Evolutionary conservation across 257 asterid genomes (phyloP).

Genomic region (Solanum chiquidenum): DNA sequence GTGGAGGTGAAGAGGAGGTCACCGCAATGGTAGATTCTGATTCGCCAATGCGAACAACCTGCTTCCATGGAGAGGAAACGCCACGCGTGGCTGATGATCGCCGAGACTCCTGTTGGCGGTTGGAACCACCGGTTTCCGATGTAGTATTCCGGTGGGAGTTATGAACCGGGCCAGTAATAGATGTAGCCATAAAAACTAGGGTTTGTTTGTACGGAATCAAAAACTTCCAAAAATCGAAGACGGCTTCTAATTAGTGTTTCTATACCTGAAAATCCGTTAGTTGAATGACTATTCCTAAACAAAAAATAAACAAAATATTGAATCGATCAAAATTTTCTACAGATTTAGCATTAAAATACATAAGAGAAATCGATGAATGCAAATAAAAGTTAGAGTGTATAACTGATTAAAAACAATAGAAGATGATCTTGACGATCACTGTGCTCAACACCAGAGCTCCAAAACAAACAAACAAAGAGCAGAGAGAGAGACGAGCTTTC

Average conservation of each 20-base stretch:
- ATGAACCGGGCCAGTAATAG: background rate
- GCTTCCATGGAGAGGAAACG: constrained; percentile 38
- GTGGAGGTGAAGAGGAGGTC: constrained; percentile 4
- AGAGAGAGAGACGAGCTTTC: background rate
- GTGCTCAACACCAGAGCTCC: background rate
- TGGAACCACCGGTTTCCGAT: constrained; percentile 7
- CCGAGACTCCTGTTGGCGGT: constrained; percentile 14
- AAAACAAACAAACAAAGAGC: background rate
- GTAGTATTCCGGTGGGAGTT: background rate
- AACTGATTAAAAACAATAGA: background rate
- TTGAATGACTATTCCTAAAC: background rate
- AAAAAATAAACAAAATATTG: background rate
- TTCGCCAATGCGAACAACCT: constrained; percentile 53
- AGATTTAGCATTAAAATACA: background rate
- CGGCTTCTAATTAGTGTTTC: background rate
- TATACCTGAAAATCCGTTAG: background rate
- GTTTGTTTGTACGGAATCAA: background rate
- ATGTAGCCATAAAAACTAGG: constrained; percentile 3
- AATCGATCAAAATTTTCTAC: background rate
- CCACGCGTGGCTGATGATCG: constrained; percentile 8
- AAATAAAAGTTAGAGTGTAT: background rate
- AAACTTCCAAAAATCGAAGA: background rate
- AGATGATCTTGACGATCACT: background rate
- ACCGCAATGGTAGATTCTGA: constrained; percentile 20
- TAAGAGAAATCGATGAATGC: background rate